Evolutionary conservation across 2,329 filamentous ascomycete species (phyloP), one percentile per base, ranked within the genome.

Genomic region (Phoma herbarum): DNA sequence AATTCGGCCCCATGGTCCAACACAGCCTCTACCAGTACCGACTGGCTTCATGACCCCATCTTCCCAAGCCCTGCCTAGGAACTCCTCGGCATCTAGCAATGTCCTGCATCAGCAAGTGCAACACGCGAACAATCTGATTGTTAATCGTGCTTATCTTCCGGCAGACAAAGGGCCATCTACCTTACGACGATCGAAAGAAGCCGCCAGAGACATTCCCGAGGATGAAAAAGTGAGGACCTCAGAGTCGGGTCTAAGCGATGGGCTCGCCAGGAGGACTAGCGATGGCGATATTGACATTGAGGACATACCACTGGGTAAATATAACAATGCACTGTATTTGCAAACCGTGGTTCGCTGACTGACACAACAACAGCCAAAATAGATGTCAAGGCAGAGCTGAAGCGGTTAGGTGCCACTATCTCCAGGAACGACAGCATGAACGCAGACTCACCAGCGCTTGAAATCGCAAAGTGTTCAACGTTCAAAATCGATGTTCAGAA

Each of bases 281-380:
- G 43, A 49, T 28, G 42, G n/a, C 7, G 31, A 37, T 11, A 18
- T 53, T 18, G 29, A 49, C 12, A n/a, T 57, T 1, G 53, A 51
- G 8, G 41, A 57, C 14, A 31, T 26, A 18, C 53, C 48, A 6
- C 22, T 52, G 9, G 35, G 48, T 48, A 39, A 28, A 45, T 42
- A 35, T n/a, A 4, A 6, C n/a, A 25, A 14, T 26, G 16, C 23
- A 20, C 18, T 25, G 18, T 6, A 20, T 16, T 9, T 9, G 2
- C 44, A 3, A 31, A 7, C 3, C 12, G 14, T 14, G 22, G 12
- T 1, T 11, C 3, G 3, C 7, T 43, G 3, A 46, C 16, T 45
- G 22, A 52, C 29, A 25, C 14, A 29, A 9, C 1, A 11, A 28
- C 44, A 59, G 44, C 37, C 2, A 14, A 11, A 16, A 4, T 53